A percentile compares a stretch with the other conserved stretches of the same genome.
Conservation (phyloP, 352 stramenopile genomes). For the Globisporangium spiculum region DNA sequence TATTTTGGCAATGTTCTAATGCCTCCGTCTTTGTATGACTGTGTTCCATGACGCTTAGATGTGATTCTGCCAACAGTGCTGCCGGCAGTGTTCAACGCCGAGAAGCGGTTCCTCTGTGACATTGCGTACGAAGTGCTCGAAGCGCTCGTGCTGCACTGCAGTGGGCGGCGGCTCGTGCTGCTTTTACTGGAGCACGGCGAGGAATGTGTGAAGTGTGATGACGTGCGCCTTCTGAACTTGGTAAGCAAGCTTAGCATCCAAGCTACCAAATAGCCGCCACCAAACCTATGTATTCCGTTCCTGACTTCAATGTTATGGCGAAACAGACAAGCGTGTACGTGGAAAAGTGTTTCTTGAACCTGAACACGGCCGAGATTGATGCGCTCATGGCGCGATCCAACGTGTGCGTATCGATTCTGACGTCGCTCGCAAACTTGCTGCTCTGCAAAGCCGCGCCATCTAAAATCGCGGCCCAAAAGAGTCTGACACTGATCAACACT, state of each 20-base stretch:
- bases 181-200: conserved; percentile 34
- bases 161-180: conserved; percentile 33
- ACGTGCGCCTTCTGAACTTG: conserved; percentile 51
- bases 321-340: conserved; percentile 53
- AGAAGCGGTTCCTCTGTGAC: conserved; percentile 61
- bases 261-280: neutral
- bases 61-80: conserved; percentile 44
- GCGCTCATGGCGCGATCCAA: conserved; percentile 25
- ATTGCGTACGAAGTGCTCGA: conserved; percentile 58
- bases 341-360: conserved; percentile 52
- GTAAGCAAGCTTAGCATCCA: conserved; percentile 16
- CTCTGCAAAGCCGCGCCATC: conserved; percentile 43
- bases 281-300: neutral
- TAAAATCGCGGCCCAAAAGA: conserved; percentile 48
- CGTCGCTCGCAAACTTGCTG: conserved; percentile 28
- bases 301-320: neutral
- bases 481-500: conserved; percentile 26
- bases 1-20: neutral
- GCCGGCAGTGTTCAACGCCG: conserved; percentile 38
- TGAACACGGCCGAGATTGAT: conserved; percentile 28
- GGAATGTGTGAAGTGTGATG: conserved; percentile 27
- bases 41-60: conserved; percentile 23
- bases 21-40: neutral
- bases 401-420: conserved; percentile 21
- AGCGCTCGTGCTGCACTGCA: conserved; percentile 51